Conservation (phyloP, 345 rosid genomes). For the Eucalyptus curtisii region DNA sequence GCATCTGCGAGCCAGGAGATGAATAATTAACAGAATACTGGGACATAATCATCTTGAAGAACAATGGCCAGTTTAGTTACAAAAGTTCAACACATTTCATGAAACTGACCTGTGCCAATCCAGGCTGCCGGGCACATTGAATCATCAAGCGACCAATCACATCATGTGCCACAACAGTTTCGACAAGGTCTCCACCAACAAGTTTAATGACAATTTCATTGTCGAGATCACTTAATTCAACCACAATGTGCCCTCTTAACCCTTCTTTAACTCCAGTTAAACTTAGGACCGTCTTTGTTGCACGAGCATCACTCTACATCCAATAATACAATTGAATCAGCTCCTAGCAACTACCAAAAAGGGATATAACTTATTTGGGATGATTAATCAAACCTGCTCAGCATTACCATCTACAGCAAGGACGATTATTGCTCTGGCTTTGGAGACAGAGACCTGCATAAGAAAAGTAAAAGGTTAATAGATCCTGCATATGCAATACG, state of each 20-base stretch:
- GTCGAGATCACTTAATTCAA: conserved; percentile 69
- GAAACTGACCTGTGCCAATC: conserved; percentile 58
- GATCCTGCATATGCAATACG: not conserved
- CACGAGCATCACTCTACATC: conserved; percentile 70
- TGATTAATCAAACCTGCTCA: conserved; percentile 48
- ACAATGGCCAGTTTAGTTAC: not conserved
- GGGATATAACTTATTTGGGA: not conserved
- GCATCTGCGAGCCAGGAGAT: not conserved
- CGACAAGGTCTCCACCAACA: conserved; percentile 67
- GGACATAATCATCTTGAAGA: not conserved
- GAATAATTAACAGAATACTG: not conserved
- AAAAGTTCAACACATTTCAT: not conserved
- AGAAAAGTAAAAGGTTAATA: not conserved
- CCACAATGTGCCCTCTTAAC: conserved; percentile 60
- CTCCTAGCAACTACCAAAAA: not conserved
- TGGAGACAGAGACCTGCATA: conserved; percentile 64
- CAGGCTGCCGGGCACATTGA: conserved; percentile 82
- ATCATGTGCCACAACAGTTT: conserved; percentile 77
- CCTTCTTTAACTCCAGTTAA: conserved; percentile 72
- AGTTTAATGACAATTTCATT: conserved; percentile 74
- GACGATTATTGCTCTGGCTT: conserved; percentile 60
- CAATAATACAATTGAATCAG: not conserved
- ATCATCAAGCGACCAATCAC: conserved; percentile 80
- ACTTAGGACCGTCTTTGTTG: conserved; percentile 66
- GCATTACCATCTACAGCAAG: conserved; percentile 81